Evolutionary conservation across 1,139 yeast species (phyloP).

Genomic region (Candida glucosophila): DNA sequence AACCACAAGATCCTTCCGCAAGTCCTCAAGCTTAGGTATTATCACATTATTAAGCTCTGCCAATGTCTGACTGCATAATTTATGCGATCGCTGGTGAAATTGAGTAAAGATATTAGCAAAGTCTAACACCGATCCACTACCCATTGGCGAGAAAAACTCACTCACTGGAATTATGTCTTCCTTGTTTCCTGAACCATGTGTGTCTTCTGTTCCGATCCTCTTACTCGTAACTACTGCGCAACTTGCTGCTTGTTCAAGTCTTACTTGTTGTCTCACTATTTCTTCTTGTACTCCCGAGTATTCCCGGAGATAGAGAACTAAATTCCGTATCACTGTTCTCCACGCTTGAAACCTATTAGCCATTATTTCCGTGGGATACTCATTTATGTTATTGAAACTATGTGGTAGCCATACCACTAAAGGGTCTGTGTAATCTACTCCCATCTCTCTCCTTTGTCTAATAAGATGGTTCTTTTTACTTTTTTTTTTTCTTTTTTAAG

Average conservation of each 20-base stretch:
- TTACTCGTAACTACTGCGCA: constrained; percentile 4
- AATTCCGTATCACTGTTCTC: constrained; percentile 70
- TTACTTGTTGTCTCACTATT: constrained; percentile 69
- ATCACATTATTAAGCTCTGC: constrained; percentile 63
- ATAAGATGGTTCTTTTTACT: background rate
- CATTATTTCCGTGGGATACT: constrained; percentile 75
- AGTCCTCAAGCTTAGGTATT: constrained; percentile 79
- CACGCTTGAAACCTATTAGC: constrained; percentile 81
- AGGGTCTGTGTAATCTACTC: constrained; percentile 24
- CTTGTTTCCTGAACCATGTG: constrained; percentile 9
- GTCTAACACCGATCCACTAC: constrained; percentile 78
- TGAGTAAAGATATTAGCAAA: constrained; percentile 66
- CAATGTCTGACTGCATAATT: constrained; percentile 55
- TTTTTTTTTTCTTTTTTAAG: background rate
- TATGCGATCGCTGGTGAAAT: constrained; percentile 67
- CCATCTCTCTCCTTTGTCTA: constrained; percentile 3
- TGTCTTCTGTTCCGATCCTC: constrained; percentile 2
- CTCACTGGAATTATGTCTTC: constrained; percentile 32
- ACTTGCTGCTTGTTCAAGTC: constrained; percentile 60
- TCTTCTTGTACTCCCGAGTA: constrained; percentile 84
- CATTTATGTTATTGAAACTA: constrained; percentile 19
- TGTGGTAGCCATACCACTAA: constrained; percentile 32
- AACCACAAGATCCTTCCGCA: constrained; percentile 70
- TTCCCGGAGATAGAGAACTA: constrained; percentile 69
- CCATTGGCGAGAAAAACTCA: constrained; percentile 59